These are phyloP conservation scores for Leccinellum luteum DNA, from an alignment of 768 basidiomycete species.

Conservation along the genomic window DNA sequence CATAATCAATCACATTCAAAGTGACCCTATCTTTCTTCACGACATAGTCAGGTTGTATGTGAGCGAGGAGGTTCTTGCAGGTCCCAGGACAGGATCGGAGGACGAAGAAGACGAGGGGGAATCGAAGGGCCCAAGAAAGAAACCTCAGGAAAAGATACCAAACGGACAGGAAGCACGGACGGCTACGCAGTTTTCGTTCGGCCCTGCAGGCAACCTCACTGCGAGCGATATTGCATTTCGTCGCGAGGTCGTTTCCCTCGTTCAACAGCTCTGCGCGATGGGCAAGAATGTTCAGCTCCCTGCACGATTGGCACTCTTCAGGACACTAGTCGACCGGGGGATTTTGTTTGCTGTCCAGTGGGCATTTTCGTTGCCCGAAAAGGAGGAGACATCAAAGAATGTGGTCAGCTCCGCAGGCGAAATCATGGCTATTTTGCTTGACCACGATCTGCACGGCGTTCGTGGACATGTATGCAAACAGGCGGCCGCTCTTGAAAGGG, in stretches of 20 bases:
- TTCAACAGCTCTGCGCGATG: constrained; percentile 93
- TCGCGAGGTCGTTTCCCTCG: constrained; percentile 78
- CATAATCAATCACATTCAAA: constrained; percentile 88
- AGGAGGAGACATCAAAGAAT: constrained; percentile 42
- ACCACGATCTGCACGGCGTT: constrained; percentile 88
- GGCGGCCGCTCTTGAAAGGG: constrained; percentile 64
- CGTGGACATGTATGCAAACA: constrained; percentile 84
- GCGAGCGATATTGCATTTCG: constrained; percentile 55
- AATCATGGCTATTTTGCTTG: constrained; percentile 78
- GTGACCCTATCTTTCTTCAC: constrained; percentile 68
- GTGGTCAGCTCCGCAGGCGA: constrained; percentile 86
- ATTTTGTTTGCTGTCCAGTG: constrained; percentile 90
- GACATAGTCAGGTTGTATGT: constrained; percentile 78
- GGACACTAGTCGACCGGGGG: constrained; percentile 82
- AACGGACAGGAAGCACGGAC: constrained; percentile 28
- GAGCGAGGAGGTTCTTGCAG: constrained; percentile 61
- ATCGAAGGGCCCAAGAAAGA: constrained; percentile 34
- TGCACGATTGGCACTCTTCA: constrained; percentile 81
- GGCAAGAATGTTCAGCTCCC: constrained; percentile 95
- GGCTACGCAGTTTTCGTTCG: constrained; percentile 46
- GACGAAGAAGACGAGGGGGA: constrained; percentile 27
- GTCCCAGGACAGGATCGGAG: constrained; percentile 32
- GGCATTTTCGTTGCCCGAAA: constrained; percentile 74
- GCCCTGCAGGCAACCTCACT: constrained; percentile 54
- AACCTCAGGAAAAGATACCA: constrained; percentile 39